Conservation (phyloP, 179 eudicot genomes). For the Carnegiea gigantea region DNA sequence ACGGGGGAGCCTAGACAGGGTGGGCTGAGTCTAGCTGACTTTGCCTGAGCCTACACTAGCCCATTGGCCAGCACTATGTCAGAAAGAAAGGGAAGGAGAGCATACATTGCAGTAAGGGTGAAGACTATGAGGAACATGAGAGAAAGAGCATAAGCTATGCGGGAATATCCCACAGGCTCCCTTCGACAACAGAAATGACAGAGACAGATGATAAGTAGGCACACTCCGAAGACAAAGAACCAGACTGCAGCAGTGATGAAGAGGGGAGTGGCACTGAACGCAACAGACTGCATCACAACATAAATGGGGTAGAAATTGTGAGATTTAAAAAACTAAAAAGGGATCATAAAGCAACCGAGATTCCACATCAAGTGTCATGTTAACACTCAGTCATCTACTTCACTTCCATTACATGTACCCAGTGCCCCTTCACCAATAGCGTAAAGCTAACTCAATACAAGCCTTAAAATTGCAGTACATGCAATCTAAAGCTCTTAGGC, state of each 20-base stretch:
- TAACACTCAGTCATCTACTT: background rate
- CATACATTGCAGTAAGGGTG: constrained; percentile 74
- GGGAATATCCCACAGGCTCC: constrained; percentile 77
- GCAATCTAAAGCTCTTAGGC: too few relatives aligned
- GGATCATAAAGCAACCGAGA: background rate
- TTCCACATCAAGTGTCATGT: background rate
- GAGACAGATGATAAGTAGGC: constrained; percentile 49
- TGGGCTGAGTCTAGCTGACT: too few relatives aligned
- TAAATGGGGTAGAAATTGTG: background rate
- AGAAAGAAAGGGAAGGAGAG: constrained; percentile 22
- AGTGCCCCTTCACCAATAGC: too few relatives aligned
- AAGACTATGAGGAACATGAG: constrained; percentile 74
- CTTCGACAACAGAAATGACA: constrained; percentile 69
- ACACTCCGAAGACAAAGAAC: constrained; percentile 74
- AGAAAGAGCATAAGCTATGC: constrained; percentile 64
- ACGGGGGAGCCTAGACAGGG: too few relatives aligned
- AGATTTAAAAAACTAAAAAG: background rate
- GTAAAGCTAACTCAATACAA: too few relatives aligned
- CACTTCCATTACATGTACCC: background rate
- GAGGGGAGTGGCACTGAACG: constrained; percentile 71
- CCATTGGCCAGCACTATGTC: background rate
- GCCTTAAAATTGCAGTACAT: too few relatives aligned
- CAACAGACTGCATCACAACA: constrained; percentile 72
- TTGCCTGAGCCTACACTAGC: too few relatives aligned
- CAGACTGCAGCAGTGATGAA: constrained; percentile 60